Evolutionary conservation across 306 rosid genomes (phyloP).

Genomic region (Senna tora): DNA sequence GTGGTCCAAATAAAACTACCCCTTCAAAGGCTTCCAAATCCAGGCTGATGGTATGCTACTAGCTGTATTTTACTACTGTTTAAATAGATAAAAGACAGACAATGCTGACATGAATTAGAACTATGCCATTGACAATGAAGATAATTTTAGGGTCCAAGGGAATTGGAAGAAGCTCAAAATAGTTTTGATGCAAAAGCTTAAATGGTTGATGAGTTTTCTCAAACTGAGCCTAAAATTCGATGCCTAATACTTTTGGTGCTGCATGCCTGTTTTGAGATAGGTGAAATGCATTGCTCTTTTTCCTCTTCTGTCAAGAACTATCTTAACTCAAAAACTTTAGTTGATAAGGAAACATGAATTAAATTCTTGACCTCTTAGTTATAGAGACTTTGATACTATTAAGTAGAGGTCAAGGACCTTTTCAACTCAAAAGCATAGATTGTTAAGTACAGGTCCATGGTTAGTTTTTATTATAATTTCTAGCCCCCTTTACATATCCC

Average conservation of each 20-base stretch:
- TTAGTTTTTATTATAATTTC: background rate
- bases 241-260: background rate
- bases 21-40: conserved; percentile 59
- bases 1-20: conserved; percentile 45
- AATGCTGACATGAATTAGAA: background rate
- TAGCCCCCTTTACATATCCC: no score
- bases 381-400: background rate
- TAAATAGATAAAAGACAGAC: background rate
- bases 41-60: conserved; percentile 61
- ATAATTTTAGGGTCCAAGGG: no score
- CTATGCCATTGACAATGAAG: background rate
- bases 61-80: conserved; percentile 7
- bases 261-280: background rate
- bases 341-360: no score
- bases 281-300: background rate
- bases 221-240: background rate
- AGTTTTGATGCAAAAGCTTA: background rate
- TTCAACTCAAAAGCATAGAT: no score
- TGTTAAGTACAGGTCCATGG: background rate
- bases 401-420: background rate
- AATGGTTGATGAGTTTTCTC: background rate
- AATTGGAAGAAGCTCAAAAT: no score
- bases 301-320: background rate
- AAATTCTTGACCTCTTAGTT: no score
- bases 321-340: no score